Evolutionary conservation across 139 green algal genomes (phyloP).

Genomic region (Picochlorum sp.): DNA sequence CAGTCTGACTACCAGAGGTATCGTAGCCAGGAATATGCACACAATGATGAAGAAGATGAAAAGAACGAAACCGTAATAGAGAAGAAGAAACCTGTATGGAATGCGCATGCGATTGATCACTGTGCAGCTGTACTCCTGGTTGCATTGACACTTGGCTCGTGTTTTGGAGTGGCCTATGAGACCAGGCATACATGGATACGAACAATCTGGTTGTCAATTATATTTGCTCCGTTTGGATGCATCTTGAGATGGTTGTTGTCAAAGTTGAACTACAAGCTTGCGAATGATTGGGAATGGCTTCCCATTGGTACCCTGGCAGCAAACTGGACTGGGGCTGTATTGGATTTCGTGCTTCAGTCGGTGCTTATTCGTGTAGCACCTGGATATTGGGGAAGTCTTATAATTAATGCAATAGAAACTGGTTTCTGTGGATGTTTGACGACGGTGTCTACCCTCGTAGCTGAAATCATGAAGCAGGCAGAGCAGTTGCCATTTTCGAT

Average conservation of each 20-base stretch:
- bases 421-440: slow-evolving; percentile 60
- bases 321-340: slow-evolving; percentile 50
- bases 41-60: neutral
- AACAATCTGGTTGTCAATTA: slow-evolving; percentile 16
- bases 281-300: slow-evolving; percentile 42
- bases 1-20: neutral
- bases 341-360: slow-evolving; percentile 42
- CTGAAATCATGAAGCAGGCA: slow-evolving; percentile 49
- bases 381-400: slow-evolving; percentile 23
- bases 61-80: neutral
- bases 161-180: slow-evolving; percentile 13
- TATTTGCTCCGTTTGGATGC: slow-evolving; percentile 38
- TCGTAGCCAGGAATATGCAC: neutral
- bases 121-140: slow-evolving; percentile 14
- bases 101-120: neutral
- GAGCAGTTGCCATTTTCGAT: slow-evolving; percentile 29
- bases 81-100: neutral
- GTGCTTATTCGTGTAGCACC: neutral
- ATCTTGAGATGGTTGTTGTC: slow-evolving; percentile 54
- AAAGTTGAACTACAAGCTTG: slow-evolving; percentile 42
- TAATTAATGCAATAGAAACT: slow-evolving; percentile 24
- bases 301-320: slow-evolving; percentile 62
- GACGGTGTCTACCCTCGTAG: slow-evolving; percentile 74
- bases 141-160: slow-evolving; percentile 2
- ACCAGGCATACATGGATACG: slow-evolving; percentile 18